Percentiles rank a stretch among this genome's conserved stretches.
Conservation (phyloP, 116 monocot species). For the Trichopus zeylanicus region DNA sequence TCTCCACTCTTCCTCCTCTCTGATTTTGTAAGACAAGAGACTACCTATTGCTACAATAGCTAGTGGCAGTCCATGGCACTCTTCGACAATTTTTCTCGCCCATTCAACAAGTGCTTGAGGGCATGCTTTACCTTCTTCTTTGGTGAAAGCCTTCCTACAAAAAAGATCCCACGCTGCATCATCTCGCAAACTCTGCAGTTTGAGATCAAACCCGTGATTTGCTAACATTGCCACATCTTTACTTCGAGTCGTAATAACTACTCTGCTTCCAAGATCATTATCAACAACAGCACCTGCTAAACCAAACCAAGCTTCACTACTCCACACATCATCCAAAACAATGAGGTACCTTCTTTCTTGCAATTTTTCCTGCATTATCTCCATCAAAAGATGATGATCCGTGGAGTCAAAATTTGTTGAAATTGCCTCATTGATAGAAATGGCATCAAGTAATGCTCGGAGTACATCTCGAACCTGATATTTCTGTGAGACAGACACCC, state of each 20-base stretch:
- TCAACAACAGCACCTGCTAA: conserved; percentile 3
- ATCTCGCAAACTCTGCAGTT: not conserved
- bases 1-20: conserved; percentile 11
- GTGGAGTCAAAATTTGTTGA: not conserved
- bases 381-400: not conserved
- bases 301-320: not conserved
- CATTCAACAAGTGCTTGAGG: not conserved
- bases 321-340: conserved; percentile 20
- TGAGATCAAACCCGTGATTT: not conserved
- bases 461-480: not conserved
- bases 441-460: too few species aligned
- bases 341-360: conserved; percentile 10
- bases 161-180: conserved; percentile 6
- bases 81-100: conserved; percentile 3
- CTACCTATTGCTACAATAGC: conserved; percentile 26
- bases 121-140: not conserved
- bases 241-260: conserved; percentile 7
- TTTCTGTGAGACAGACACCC: conserved; percentile 2
- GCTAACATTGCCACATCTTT: conserved; percentile 3
- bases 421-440: too few species aligned
- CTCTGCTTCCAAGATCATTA: not conserved
- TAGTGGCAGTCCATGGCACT: conserved; percentile 21
- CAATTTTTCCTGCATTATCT: not conserved
- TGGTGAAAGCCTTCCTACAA: conserved; percentile 5
- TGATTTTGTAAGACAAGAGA: conserved; percentile 9